Evolutionary conservation across 495 filamentous ascomycete genomes (phyloP), one percentile per base, ranked within the genome.

Genomic region (Trypethelium eluteriae): DNA sequence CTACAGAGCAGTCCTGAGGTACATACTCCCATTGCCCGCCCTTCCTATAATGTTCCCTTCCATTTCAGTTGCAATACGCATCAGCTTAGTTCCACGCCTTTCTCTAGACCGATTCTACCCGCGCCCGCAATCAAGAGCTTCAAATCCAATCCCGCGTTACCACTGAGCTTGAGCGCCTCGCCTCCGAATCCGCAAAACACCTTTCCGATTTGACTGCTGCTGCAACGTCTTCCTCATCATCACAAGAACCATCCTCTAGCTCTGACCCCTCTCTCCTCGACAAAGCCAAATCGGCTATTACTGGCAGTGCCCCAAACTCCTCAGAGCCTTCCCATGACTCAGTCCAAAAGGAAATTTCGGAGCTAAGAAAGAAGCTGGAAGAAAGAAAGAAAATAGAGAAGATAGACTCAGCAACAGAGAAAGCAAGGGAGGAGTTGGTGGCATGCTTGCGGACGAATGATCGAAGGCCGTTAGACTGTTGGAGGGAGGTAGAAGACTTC

Each of bases 391-490:
- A 90, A 79, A 72, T 97, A 65, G 79, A 82, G 25, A 81, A 86
- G 69, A 66, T 84, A 64, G 85, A 87, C 76, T 83, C 86, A 66
- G 81, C 78, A 61, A 83, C 96, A 38, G 83, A 89, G 75, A 81
- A 81, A 76, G 92, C 95, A 44, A 89, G 88, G 74, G 79, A 83
- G 66, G 84, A 88, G 68, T 88, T 98, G 62, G 85, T 94, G 68
- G 82, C 84, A 59, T 98, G 94, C 76, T 80, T 98, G 81, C 79
- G 88, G 70, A 81, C 86, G 73, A 89, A 97, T 79, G 93, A 98
- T 73, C 81, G 92, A 63, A 83, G 92, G 77, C 95, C 94, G 74
- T 77, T 98, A 75, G 88, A 98, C 81, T 98, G 94, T 82, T 98
- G 91, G 88, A 83, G 85, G 76, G 95, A 98, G 83, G 93, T 98